These are phyloP conservation scores for Coccomyxa sp. DNA, from an alignment of 139 green algal genomes.

Conservation along the genomic window DNA sequence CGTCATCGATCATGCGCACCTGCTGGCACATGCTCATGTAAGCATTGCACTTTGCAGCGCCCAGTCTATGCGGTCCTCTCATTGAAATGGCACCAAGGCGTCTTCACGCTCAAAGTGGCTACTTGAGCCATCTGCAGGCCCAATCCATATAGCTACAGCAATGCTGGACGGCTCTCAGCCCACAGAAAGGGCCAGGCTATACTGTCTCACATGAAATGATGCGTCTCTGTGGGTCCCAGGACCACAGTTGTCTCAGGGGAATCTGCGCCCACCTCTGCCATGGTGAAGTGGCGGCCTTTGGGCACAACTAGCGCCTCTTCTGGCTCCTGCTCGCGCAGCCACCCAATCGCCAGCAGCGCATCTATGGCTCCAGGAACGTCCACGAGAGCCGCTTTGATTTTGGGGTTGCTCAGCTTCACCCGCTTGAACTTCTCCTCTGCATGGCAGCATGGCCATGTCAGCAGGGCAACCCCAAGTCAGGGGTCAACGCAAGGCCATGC, in stretches of 20 bases:
- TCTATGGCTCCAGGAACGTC: slow-evolving; percentile 25
- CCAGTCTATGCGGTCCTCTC: no score
- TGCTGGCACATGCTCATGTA: background rate
- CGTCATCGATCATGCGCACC: slow-evolving; percentile 38
- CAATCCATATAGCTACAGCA: no score
- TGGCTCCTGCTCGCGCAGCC: slow-evolving; percentile 13
- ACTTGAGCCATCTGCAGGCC: no score
- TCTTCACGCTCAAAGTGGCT: no score
- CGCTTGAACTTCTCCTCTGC: slow-evolving; percentile 19
- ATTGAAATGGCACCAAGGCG: no score
- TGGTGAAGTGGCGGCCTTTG: slow-evolving; percentile 12
- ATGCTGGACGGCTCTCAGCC: no score
- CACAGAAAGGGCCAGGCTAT: no score
- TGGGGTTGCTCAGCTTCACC: slow-evolving; percentile 27
- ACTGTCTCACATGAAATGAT: no score
- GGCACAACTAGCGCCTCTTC: slow-evolving; percentile 18
- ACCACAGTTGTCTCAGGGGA: no score
- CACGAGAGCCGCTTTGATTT: slow-evolving; percentile 18
- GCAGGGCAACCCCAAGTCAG: no score
- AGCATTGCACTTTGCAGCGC: background rate
- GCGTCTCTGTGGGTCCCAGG: no score
- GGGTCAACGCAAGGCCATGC: no score
- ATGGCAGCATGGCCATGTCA: background rate
- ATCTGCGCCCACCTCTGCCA: slow-evolving; percentile 24
- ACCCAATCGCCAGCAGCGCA: slow-evolving; percentile 28